Evolutionary conservation across 352 stramenopile species (phyloP).

Genomic region (Elongisporangium senticosum): DNA sequence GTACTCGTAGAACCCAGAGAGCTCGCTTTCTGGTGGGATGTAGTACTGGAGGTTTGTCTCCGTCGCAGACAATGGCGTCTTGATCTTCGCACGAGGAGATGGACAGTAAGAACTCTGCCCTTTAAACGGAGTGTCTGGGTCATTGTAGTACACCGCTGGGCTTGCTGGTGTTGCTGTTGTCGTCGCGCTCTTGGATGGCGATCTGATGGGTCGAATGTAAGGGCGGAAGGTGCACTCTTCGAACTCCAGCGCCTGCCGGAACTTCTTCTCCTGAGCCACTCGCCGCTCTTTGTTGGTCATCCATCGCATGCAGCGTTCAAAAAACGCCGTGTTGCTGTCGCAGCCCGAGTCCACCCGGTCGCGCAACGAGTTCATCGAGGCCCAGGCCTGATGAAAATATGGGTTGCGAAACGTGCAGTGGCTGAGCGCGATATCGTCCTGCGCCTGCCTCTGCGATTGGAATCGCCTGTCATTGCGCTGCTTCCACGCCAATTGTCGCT

Average conservation of each 20-base stretch:
- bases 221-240: conserved; percentile 60
- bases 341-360: neutral
- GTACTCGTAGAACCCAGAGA: conserved; percentile 6
- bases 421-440: conserved; percentile 24
- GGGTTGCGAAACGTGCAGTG: conserved; percentile 65
- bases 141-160: neutral
- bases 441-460: conserved; percentile 22
- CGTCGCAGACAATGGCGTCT: neutral
- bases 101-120: conserved; percentile 9
- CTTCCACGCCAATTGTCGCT: conserved; percentile 60
- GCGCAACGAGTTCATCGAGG: conserved; percentile 7
- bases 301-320: conserved; percentile 41
- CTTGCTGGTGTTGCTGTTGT: neutral
- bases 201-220: conserved; percentile 6
- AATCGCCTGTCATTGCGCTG: conserved; percentile 30
- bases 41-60: neutral
- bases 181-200: neutral
- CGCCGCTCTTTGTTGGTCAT: conserved; percentile 25
- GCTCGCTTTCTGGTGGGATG: neutral
- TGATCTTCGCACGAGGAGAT: conserved; percentile 2
- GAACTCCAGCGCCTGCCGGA: conserved; percentile 27
- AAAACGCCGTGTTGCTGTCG: conserved; percentile 32
- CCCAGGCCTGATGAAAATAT: conserved; percentile 36
- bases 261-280: conserved; percentile 30
- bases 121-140: neutral